Base-by-base conservation (phyloP, 352 stramenopile genomes). In the Phytophthora citricola region DNA sequence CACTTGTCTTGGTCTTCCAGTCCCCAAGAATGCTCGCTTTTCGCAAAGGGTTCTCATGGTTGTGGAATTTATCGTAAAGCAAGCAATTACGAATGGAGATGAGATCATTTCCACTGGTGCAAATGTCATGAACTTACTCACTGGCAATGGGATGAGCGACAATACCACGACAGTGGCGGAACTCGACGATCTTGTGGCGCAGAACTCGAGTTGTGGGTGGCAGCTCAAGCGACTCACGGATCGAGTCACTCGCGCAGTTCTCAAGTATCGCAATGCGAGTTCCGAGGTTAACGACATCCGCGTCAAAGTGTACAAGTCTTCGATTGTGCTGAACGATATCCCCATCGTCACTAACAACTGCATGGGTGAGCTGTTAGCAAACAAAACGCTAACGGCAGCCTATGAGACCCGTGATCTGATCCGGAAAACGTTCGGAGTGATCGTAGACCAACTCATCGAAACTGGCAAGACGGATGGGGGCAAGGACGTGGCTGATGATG, bases 291-390 rank as follows among this genome's bases (percentile, higher is more conserved):
- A 49, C 11, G 61, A 71, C 9, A 43, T 75, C 26, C 66, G 66
- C 3, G 61, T 70, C 1, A 63, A 58, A 22, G 63, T 76, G 22
- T 70, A 69, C 17, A 20, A 20, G 17, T 20, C 17, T 20, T 20
- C 17, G 17, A 20, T 20, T 20, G 17, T 20, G 17, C 53, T 73
- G 47, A 73, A 72, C 26, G 63, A 76, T n/a, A 76, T 76, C 31
- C 69, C 69, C 2, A 63, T 71, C 20, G 55, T 76, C 29, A 76
- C 66, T 11, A 75, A 71, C 50, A 66, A 64, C 32, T 75, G 66
- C n/a, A 74, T 74, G 66, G 43, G 34, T 1, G 63, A 74, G 34
- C 14, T 74, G 1, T 20, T 74, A 7, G 27, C 31, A 3, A 46
- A 34, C 2, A 75, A 75, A 34, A 68, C 49, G 0, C 0, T 31